Evolutionary conservation across 2,329 filamentous ascomycete species (phyloP).

Genomic region (Alternaria sp.): DNA sequence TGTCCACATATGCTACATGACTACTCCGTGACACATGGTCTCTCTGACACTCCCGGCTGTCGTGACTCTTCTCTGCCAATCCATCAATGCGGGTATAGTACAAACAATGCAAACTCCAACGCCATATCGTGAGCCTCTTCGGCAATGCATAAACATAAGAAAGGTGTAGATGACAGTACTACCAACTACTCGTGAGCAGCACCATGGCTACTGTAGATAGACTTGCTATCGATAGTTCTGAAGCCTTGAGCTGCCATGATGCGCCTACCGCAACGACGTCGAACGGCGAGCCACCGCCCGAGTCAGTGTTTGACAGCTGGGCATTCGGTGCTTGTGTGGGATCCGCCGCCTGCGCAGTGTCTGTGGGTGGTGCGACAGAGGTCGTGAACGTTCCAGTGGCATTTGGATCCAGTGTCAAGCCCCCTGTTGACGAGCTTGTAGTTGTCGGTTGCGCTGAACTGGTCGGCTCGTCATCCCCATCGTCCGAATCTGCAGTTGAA

Average conservation of each 20-base stretch:
- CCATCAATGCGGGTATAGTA: slow-evolving; percentile 33
- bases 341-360: slow-evolving; percentile 9
- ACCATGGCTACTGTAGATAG: slow-evolving; percentile 19
- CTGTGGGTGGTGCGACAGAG: slow-evolving; percentile 9
- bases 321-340: slow-evolving; percentile 27
- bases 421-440: slow-evolving; percentile 12
- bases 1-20: not conserved
- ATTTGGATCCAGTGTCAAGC: slow-evolving; percentile 21
- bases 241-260: slow-evolving; percentile 16
- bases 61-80: not conserved
- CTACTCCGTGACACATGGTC: not conserved
- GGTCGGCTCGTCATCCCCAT: slow-evolving; percentile 5
- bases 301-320: slow-evolving; percentile 45
- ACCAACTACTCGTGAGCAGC: slow-evolving; percentile 16
- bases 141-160: slow-evolving; percentile 15
- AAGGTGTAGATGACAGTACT: not conserved
- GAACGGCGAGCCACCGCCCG: slow-evolving; percentile 56
- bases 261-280: slow-evolving; percentile 41
- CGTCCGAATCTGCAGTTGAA: slow-evolving; percentile 6
- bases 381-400: slow-evolving; percentile 16
- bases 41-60: not conserved
- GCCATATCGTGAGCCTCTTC: slow-evolving; percentile 19
- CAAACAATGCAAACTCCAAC: slow-evolving; percentile 25
- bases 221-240: slow-evolving; percentile 8
- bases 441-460: slow-evolving; percentile 4